These are phyloP conservation scores for Apiotrichum porosum DNA, from an alignment of 1,284 basidiomycete species.

Conservation along the genomic window DNA sequence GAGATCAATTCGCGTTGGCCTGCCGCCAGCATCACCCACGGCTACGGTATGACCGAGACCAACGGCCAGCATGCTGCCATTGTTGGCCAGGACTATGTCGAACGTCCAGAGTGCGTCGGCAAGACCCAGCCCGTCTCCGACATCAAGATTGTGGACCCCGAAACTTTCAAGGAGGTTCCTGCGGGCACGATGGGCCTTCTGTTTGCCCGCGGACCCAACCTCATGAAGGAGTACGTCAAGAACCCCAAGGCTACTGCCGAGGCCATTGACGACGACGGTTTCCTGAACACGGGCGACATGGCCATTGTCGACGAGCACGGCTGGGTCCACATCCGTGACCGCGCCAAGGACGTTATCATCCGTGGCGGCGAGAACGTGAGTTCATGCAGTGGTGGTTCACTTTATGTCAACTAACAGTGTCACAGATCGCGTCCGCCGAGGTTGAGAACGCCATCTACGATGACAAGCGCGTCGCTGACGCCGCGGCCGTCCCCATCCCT, in stretches of 20 bases:
- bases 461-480: slow-evolving; percentile 32
- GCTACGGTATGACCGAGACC: slow-evolving; percentile 44
- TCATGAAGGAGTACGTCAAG: slow-evolving; percentile 39
- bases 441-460: slow-evolving; percentile 41
- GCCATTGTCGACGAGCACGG: slow-evolving; percentile 36
- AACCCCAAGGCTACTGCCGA: slow-evolving; percentile 11
- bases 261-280: slow-evolving; percentile 32
- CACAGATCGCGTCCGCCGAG: slow-evolving; percentile 37
- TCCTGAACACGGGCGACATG: slow-evolving; percentile 42
- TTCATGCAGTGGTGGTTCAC: no score
- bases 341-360: slow-evolving; percentile 41
- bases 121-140: slow-evolving; percentile 36
- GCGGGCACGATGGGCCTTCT: slow-evolving; percentile 31
- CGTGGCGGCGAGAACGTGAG: slow-evolving; percentile 45
- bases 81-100: slow-evolving; percentile 36
- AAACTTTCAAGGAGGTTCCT: slow-evolving; percentile 19
- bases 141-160: slow-evolving; percentile 35
- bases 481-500: slow-evolving; percentile 35
- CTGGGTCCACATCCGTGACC: slow-evolving; percentile 38
- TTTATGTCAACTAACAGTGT: no score
- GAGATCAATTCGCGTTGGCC: slow-evolving; percentile 37
- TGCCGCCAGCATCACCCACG: slow-evolving; percentile 23
- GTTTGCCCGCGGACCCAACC: slow-evolving; percentile 33
- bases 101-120: slow-evolving; percentile 17
- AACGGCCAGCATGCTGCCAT: slow-evolving; percentile 37